A percentile compares a stretch with the other conserved stretches of the same genome.
These are phyloP conservation scores for Acanthamoeba quina DNA, from an alignment of 208 protist genomes.

Conservation along the genomic window DNA sequence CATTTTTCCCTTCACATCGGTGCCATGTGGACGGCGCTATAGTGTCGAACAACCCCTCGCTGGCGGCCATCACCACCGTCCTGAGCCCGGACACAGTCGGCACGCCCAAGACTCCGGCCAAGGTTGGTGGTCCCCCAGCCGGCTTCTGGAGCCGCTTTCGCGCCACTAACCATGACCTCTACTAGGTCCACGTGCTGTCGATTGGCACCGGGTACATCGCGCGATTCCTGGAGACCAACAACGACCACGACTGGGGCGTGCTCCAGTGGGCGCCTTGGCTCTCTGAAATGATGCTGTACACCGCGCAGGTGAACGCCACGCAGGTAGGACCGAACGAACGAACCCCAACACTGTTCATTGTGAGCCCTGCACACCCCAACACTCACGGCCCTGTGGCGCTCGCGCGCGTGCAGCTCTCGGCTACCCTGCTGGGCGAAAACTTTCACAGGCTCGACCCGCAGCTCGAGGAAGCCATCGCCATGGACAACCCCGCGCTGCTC, in stretches of 20 bases:
- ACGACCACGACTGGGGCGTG: no score
- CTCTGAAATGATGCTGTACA: slow-evolving; percentile 49
- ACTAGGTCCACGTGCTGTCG: slow-evolving; percentile 58
- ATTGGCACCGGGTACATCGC: slow-evolving; percentile 43
- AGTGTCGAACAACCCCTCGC: slow-evolving; percentile 51
- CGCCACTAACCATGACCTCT: not conserved
- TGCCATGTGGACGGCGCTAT: slow-evolving; percentile 67
- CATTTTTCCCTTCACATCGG: slow-evolving; percentile 51
- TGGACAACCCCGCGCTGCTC: slow-evolving; percentile 11
- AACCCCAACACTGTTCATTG: not conserved
- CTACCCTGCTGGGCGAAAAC: slow-evolving; percentile 44
- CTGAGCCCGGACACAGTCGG: no score
- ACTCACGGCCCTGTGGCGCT: not conserved
- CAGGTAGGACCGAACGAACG: not conserved
- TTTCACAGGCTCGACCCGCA: slow-evolving; percentile 58
- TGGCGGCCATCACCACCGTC: slow-evolving; percentile 68
- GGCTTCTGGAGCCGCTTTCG: not conserved
- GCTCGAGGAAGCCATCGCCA: slow-evolving; percentile 25
- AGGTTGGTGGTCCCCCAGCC: not conserved
- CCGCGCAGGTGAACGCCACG: slow-evolving; percentile 16
- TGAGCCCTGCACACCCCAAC: not conserved
- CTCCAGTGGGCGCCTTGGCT: slow-evolving; percentile 68
- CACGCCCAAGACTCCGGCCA: slow-evolving; percentile 31
- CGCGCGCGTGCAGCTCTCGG: slow-evolving; percentile 16
- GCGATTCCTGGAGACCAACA: slow-evolving; percentile 45